Conservation (phyloP, 73 alveolate species). For the Paraurostyla sp. region DNA sequence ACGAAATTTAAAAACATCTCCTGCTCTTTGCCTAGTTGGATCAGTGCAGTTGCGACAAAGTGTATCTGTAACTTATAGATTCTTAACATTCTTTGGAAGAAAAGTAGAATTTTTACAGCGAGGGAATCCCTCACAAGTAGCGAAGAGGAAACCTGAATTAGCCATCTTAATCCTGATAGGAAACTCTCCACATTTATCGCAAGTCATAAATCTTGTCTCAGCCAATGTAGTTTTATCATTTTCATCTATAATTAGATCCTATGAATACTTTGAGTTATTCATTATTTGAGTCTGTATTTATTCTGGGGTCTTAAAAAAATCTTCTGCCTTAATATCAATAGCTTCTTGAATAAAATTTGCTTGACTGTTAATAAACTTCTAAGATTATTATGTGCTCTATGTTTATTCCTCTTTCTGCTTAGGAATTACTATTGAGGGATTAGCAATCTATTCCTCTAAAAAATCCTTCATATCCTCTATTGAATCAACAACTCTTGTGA, state of each 20-base stretch:
- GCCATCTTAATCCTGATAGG: constrained; percentile 43
- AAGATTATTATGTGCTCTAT: neutral
- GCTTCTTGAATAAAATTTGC: neutral
- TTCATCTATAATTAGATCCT: neutral
- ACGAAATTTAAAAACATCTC: neutral
- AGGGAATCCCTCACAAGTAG: constrained; percentile 64
- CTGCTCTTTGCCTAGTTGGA: neutral
- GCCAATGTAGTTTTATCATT: neutral
- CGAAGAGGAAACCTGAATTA: constrained; percentile 25
- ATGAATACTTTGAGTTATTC: neutral
- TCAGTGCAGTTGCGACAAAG: neutral
- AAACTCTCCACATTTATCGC: constrained; percentile 29
- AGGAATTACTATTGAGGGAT: neutral
- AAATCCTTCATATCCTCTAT: constrained; percentile 42
- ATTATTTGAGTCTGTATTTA: neutral
- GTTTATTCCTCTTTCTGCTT: neutral
- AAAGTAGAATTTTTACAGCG: constrained; percentile 47
- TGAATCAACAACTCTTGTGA: constrained; percentile 69
- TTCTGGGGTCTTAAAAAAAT: constrained; percentile 30
- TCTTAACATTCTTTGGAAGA: constrained; percentile 37
- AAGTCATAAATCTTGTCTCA: constrained; percentile 17
- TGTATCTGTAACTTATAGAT: neutral
- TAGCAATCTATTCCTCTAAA: neutral
- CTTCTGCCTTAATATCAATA: constrained; percentile 23
- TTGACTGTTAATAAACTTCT: neutral